phyloP scores from a whole-genome alignment of 75 land plant species.

The Selaginella moellendorffii region DNA sequence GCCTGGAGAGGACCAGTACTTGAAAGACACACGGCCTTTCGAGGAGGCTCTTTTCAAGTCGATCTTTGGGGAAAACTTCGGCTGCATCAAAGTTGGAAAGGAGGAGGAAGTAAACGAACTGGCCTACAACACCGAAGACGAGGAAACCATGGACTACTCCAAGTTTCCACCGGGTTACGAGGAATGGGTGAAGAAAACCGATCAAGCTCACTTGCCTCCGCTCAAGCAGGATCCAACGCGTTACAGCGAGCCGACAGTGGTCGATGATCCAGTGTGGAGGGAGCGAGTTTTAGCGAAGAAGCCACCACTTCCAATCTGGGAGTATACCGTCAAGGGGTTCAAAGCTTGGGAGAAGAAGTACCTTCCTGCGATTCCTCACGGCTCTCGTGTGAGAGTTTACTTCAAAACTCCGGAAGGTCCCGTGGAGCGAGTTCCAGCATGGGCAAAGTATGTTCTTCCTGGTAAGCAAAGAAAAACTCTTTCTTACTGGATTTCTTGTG shows the following conservation, averaged over 20 bases:
- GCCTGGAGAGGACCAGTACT: conserved; percentile 71
- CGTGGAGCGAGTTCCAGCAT: conserved; percentile 84
- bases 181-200: background rate
- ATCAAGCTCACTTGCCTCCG: background rate
- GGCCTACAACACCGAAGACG: background rate
- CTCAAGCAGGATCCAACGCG: background rate
- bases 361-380: conserved; percentile 68
- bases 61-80: conserved; percentile 39
- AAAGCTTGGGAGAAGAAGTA: conserved; percentile 92
- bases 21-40: conserved; percentile 33
- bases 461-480: conserved; percentile 28
- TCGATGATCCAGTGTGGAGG: conserved; percentile 50
- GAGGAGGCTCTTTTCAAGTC: conserved; percentile 55
- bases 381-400: conserved; percentile 63
- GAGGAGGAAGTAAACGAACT: background rate
- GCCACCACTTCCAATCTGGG: conserved; percentile 68
- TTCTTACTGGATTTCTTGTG: background rate
- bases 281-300: conserved; percentile 50
- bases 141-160: background rate
- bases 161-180: background rate
- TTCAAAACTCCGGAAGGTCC: conserved; percentile 79
- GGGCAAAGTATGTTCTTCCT: conserved; percentile 94
- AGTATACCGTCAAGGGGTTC: conserved; percentile 62
- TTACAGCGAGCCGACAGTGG: conserved; percentile 25
- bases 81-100: conserved; percentile 7